These are phyloP conservation scores for Linnemannia hyalina DNA, from an alignment of 192 early-diverging fungal species.

Conservation along the genomic window DNA sequence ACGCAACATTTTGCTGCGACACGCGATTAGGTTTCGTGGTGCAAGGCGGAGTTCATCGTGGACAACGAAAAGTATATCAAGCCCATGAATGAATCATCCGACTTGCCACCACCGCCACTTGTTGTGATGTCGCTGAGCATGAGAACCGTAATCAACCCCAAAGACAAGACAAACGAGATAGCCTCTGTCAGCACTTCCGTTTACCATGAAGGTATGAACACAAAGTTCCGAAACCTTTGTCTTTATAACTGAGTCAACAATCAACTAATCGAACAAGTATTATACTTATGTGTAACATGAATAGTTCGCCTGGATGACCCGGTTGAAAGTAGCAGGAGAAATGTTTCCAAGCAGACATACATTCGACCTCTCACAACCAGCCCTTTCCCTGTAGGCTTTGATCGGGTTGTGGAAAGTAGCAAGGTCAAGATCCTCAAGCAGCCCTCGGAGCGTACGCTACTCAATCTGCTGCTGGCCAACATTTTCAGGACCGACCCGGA, in stretches of 20 bases:
- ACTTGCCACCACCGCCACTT: slow-evolving; percentile 77
- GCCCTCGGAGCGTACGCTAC: slow-evolving; percentile 79
- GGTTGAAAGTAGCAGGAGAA: slow-evolving; percentile 45
- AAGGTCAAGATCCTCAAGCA: slow-evolving; percentile 70
- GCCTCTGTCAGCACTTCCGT: slow-evolving; percentile 81
- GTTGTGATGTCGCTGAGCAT: slow-evolving; percentile 90
- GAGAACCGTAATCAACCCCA: slow-evolving; percentile 84
- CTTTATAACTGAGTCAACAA: neutral
- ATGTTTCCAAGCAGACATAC: slow-evolving; percentile 65
- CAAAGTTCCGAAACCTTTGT: neutral
- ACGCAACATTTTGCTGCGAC: neutral
- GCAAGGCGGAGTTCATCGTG: slow-evolving; percentile 80
- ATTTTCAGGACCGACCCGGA: slow-evolving; percentile 90
- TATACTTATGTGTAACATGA: neutral
- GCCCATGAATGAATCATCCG: slow-evolving; percentile 68
- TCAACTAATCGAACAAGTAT: slow-evolving; percentile 1
- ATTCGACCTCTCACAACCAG: slow-evolving; percentile 80
- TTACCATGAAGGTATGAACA: slow-evolving; percentile 73
- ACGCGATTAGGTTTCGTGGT: slow-evolving; percentile 84
- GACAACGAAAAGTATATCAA: slow-evolving; percentile 78
- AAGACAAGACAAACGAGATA: slow-evolving; percentile 92
- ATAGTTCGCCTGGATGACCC: slow-evolving; percentile 69
- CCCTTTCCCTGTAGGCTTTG: slow-evolving; percentile 88
- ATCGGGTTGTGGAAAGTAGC: slow-evolving; percentile 61
- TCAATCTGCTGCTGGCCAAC: slow-evolving; percentile 81